Evolutionary conservation across 495 filamentous ascomycete genomes (phyloP).

Genomic region (Neurospora cerealis): DNA sequence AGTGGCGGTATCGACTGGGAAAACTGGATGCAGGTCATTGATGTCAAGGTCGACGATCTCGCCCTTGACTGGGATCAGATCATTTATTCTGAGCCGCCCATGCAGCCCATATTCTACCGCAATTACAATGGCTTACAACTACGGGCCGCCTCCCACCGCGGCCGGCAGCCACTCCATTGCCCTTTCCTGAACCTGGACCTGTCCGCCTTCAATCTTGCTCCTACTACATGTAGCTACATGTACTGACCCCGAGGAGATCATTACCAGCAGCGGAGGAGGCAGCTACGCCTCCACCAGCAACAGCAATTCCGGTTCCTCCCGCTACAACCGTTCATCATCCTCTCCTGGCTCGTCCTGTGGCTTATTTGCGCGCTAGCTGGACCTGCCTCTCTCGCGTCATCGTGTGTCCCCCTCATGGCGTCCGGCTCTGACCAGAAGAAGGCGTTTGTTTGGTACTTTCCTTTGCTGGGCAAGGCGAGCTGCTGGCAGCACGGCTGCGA

Average conservation of each 20-base stretch:
- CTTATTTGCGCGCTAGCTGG: not conserved
- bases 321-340: not conserved
- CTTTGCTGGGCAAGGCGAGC: constrained; percentile 65
- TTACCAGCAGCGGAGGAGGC: not conserved
- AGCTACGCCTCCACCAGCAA: not conserved
- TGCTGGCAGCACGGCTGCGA: constrained; percentile 52
- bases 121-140: not conserved
- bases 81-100: constrained; percentile 66
- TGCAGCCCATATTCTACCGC: not conserved
- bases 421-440: not conserved
- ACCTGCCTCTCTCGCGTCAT: not conserved
- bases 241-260: not conserved
- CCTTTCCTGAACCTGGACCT: not conserved
- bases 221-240: not conserved
- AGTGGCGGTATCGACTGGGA: constrained; percentile 81
- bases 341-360: not conserved
- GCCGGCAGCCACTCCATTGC: not conserved
- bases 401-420: not conserved
- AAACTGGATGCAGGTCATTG: constrained; percentile 88
- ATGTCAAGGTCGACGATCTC: constrained; percentile 86
- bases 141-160: not conserved
- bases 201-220: not conserved
- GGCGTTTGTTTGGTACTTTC: not conserved
- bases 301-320: not conserved
- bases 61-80: constrained; percentile 82